Percentiles rank a stretch among this genome's conserved stretches.
Evolutionary conservation across 306 rosid genomes (phyloP).

Genomic region (Styphnolobium japonicum): DNA sequence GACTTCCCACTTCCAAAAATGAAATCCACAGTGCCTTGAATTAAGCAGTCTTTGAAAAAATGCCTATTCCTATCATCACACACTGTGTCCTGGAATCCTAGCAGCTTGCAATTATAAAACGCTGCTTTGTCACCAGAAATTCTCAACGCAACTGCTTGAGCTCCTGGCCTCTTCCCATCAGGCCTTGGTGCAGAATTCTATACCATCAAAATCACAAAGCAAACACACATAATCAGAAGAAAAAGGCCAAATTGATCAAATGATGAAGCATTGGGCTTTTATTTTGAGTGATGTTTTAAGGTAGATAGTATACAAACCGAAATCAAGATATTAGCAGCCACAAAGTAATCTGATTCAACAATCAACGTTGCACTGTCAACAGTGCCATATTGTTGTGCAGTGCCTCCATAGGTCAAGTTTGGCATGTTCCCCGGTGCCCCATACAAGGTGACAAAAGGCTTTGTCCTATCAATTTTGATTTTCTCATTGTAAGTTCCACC

Average conservation of each 20-base stretch:
- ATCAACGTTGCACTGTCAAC: constrained; percentile 55
- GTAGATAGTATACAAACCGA: constrained; percentile 33
- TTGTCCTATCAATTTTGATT: constrained; percentile 33
- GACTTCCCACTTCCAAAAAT: constrained; percentile 30
- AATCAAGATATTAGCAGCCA: constrained; percentile 38
- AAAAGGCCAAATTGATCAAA: not conserved
- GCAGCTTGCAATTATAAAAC: not conserved
- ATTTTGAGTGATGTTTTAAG: too few species aligned
- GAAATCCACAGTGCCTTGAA: constrained; percentile 24
- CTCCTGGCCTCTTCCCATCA: not conserved
- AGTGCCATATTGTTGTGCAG: constrained; percentile 46
- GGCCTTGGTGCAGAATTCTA: constrained; percentile 29
- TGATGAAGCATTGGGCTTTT: too few species aligned
- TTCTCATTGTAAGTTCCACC: constrained; percentile 58
- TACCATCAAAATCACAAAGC: not conserved
- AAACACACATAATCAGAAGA: too few species aligned
- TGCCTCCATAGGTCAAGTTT: constrained; percentile 40
- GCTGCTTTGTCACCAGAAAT: constrained; percentile 31
- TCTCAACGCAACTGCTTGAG: constrained; percentile 25
- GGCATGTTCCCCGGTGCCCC: constrained; percentile 39
- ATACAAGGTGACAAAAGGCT: constrained; percentile 50
- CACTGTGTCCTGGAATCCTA: constrained; percentile 18
- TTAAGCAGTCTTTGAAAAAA: constrained; percentile 13
- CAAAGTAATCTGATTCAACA: constrained; percentile 39
- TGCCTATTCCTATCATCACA: constrained; percentile 23